Conservation (phyloP, 78 protist species). For the Dictyostelium brefeldianum region DNA sequence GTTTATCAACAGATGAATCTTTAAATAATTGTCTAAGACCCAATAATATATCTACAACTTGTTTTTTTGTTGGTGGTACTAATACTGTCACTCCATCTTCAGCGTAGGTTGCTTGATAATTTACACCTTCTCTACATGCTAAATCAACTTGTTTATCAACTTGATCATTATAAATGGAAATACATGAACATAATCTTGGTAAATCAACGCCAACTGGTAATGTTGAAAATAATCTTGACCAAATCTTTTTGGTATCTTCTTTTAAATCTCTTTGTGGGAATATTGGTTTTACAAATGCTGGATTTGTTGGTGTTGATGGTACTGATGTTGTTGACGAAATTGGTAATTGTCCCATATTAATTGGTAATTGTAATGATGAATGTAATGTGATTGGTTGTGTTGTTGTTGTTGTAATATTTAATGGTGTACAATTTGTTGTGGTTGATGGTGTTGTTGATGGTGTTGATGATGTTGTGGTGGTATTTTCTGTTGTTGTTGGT, state of each 20-base stretch:
- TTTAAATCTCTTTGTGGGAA: slow-evolving; percentile 11
- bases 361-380: slow-evolving; percentile 12
- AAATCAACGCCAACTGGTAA: slow-evolving; percentile 69
- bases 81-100: too few relatives aligned
- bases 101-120: too few relatives aligned
- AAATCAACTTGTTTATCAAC: background rate
- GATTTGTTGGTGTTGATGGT: slow-evolving; percentile 17
- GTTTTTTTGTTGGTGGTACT: slow-evolving; percentile 1
- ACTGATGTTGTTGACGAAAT: background rate
- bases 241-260: slow-evolving; percentile 57
- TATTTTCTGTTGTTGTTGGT: background rate
- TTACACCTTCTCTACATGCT: background rate
- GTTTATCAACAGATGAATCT: background rate
- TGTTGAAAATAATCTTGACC: slow-evolving; percentile 19
- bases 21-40: slow-evolving; percentile 6
- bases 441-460: slow-evolving; percentile 10
- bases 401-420: background rate
- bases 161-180: slow-evolving; percentile 18
- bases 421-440: background rate
- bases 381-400: slow-evolving; percentile 2
- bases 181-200: slow-evolving; percentile 60
- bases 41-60: slow-evolving; percentile 13
- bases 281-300: background rate
- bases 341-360: background rate
- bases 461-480: background rate